Base-by-base conservation (phyloP, 1,139 yeast species). In the Sugiyamaella novakii region DNA sequence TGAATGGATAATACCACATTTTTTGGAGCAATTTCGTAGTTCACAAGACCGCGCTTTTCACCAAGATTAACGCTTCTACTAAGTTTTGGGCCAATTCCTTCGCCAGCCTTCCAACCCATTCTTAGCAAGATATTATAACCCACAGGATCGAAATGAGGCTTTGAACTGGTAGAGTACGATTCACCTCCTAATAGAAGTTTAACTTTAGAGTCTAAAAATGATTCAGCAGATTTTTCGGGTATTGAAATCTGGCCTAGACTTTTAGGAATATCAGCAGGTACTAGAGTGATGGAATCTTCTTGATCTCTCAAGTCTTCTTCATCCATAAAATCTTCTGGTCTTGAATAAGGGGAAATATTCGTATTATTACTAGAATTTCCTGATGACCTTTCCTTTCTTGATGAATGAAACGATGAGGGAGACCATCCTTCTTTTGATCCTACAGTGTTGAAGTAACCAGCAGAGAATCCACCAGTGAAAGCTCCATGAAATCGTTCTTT, bases 341-440 rank as follows among this genome's bases (percentile, higher is more conserved):
- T 41, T 12, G 29, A 18, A 36, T 33, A 30, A 34, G 46, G 39
- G 1, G 35, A 4, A 2, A 8, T 8, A n/a, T 4, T 39, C 11
- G 19, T 6, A 17, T 10, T 19, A 14, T 11, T 7, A 6, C 27
- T 30, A 21, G 24, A 7, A 6, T 57, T 58, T 42, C 56, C 53
- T 22, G 12, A 19, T 5, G 59, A 58, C 47, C 57, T 54, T 24
- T 56, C 52, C 10, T 44, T 52, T 30, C 64, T 53, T 5, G 63
- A 54, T 11, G 62, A 56, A 25, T 52, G 54, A 52, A 60, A 64
- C 14, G 58, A 35, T 14, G 56, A 53, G 5, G 70, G 70, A 2
- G 61, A 54, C 68, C 69, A 66, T 12, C 68, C 68, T 44, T 66
- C 69, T 38, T 64, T 62, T 3, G 69, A 64, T 5, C 69, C 70